A percentile compares a stretch with the other conserved stretches of the same genome.
Evolutionary conservation across 2,329 filamentous ascomycete species (phyloP).

Genomic region (Ceratocystis variospora): DNA sequence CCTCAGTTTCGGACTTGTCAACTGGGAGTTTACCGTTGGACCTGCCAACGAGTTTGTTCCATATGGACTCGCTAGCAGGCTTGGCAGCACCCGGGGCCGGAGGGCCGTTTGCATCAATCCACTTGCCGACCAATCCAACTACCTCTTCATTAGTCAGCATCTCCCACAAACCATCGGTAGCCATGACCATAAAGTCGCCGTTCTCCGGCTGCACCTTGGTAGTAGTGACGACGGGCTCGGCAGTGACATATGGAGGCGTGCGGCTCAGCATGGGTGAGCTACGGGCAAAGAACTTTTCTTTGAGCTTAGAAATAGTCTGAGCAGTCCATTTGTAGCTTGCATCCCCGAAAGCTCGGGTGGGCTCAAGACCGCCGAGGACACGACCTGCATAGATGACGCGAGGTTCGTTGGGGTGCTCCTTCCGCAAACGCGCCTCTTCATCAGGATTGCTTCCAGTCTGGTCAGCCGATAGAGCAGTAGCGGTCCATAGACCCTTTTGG

Average conservation of each 20-base stretch:
- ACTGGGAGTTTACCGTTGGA: constrained; percentile 48
- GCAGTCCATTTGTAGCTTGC: constrained; percentile 92
- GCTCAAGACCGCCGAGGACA: constrained; percentile 82
- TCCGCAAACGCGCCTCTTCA: constrained; percentile 69
- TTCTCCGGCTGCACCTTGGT: constrained; percentile 80
- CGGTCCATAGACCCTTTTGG: constrained; percentile 76
- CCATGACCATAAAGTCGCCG: constrained; percentile 91
- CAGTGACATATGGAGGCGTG: constrained; percentile 93
- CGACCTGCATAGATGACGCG: constrained; percentile 79
- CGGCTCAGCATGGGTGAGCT: constrained; percentile 63
- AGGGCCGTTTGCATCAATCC: constrained; percentile 67
- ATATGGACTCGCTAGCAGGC: constrained; percentile 54
- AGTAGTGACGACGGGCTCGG: constrained; percentile 86
- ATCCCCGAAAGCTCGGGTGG: constrained; percentile 88
- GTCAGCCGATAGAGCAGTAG: constrained; percentile 77
- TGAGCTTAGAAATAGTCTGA: constrained; percentile 70
- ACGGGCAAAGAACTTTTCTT: constrained; percentile 75
- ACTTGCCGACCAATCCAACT: constrained; percentile 87
- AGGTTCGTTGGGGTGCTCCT: constrained; percentile 78
- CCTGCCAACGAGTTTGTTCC: constrained; percentile 44
- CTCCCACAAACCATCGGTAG: constrained; percentile 95
- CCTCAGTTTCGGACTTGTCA: constrained; percentile 43
- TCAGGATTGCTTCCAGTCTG: constrained; percentile 83
- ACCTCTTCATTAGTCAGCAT: constrained; percentile 99
- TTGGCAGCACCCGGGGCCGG: constrained; percentile 35